Conservation (phyloP, 306 rosid species). For the Malus domestica region ASM211411v1 NC_041805.1:31917001-31917500, state of each 20-base stretch:
- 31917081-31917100: conserved; percentile 75
- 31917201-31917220: conserved; percentile 82
- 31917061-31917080: conserved; percentile 80
- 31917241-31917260: conserved; percentile 80
- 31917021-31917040: conserved; percentile 56
- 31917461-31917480: too few relatives aligned
- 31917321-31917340: not conserved
- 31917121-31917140: conserved; percentile 54
- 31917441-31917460: too few relatives aligned
- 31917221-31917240: conserved; percentile 82
- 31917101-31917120: conserved; percentile 63
- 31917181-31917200: conserved; percentile 72
- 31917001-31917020: conserved; percentile 70
- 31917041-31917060: conserved; percentile 80
- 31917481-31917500: not conserved
- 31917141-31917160: conserved; percentile 66
- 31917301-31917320: conserved; percentile 61
- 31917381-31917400: too few relatives aligned
- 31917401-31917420: too few relatives aligned
- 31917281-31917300: conserved; percentile 69
- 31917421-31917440: too few relatives aligned
- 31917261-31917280: conserved; percentile 75
- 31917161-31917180: conserved; percentile 76
- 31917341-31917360: not conserved
- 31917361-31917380: not conserved